These are phyloP conservation scores for Saccharomycopsis hybrid DNA, from an alignment of 1,139 yeast genomes.

Conservation along the genomic window DNA sequence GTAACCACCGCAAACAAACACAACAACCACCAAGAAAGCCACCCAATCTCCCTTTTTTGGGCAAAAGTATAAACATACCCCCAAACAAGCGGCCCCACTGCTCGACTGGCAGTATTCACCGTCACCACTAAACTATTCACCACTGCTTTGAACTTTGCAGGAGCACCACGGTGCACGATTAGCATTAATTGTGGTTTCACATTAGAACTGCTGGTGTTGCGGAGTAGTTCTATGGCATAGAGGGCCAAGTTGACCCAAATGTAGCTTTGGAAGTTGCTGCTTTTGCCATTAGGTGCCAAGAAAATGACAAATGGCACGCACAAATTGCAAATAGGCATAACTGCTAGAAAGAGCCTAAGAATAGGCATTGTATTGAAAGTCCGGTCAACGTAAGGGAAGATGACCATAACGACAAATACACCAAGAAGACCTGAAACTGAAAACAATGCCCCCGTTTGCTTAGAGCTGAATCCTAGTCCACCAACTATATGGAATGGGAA, in stretches of 20 bases:
- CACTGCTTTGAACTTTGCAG: slow-evolving; percentile 42
- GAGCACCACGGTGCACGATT: slow-evolving; percentile 43
- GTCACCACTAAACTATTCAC: slow-evolving; percentile 46
- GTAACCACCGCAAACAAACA: slow-evolving; percentile 29
- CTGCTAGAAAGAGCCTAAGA: slow-evolving; percentile 40
- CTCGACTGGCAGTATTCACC: slow-evolving; percentile 48
- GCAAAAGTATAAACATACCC: slow-evolving; percentile 49
- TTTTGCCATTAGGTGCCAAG: slow-evolving; percentile 27
- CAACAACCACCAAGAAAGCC: slow-evolving; percentile 47
- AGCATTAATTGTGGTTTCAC: slow-evolving; percentile 39
- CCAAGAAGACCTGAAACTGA: slow-evolving; percentile 54
- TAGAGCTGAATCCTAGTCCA: slow-evolving; percentile 43
- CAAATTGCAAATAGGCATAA: slow-evolving; percentile 33
- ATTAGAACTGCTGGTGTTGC: slow-evolving; percentile 31
- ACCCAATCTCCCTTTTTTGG: slow-evolving; percentile 37
- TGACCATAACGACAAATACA: slow-evolving; percentile 41
- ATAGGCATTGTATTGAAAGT: slow-evolving; percentile 41
- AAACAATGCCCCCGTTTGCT: slow-evolving; percentile 46
- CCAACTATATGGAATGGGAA: slow-evolving; percentile 46
- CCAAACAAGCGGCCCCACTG: slow-evolving; percentile 53
- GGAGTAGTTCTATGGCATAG: slow-evolving; percentile 29
- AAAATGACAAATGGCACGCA: slow-evolving; percentile 46
- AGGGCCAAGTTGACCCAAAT: slow-evolving; percentile 5
- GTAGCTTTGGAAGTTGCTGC: slow-evolving; percentile 12
- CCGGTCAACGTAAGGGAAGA: slow-evolving; percentile 52